A percentile compares a stretch with the other conserved stretches of the same genome.
These are phyloP conservation scores for Apiospora malaysiana DNA, from an alignment of 2,329 filamentous ascomycete species.

Conservation along the genomic window DNA sequence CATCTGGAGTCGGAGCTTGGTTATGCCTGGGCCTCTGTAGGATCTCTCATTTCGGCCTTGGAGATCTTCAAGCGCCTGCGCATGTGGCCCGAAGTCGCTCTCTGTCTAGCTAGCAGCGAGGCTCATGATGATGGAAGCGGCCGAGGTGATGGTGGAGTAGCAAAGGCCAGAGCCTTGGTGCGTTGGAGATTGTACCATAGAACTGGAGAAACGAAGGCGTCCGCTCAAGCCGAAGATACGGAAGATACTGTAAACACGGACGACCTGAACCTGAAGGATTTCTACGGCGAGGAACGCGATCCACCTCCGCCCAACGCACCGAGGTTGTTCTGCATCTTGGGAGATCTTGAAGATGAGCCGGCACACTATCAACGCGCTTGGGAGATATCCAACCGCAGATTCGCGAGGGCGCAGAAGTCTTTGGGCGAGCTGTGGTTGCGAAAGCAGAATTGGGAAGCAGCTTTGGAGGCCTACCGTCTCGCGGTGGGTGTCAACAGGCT, in stretches of 20 bases:
- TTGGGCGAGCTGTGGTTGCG: conserved; percentile 80
- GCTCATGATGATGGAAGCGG: conserved; percentile 63
- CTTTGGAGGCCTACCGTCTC: conserved; percentile 77
- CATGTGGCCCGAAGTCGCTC: conserved; percentile 92
- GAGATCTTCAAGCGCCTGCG: conserved; percentile 95
- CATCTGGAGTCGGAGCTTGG: conserved; percentile 93
- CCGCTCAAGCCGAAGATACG: conserved; percentile 35
- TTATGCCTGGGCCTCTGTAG: conserved; percentile 87
- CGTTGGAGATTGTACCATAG: conserved; percentile 79
- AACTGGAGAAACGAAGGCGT: conserved; percentile 45
- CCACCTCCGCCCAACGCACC: conserved; percentile 83
- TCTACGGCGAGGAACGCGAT: conserved; percentile 67
- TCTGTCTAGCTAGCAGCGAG: conserved; percentile 76
- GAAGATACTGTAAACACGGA: conserved; percentile 56
- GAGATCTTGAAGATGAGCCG: conserved; percentile 81
- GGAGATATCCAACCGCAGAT: conserved; percentile 81
- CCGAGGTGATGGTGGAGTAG: conserved; percentile 67
- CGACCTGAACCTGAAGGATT: conserved; percentile 59
- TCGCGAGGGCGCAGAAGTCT: conserved; percentile 85
- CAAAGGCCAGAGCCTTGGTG: conserved; percentile 79
- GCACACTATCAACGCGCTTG: conserved; percentile 84
- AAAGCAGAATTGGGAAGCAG: conserved; percentile 68
- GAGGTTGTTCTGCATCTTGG: conserved; percentile 89
- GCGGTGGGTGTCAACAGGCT: conserved; percentile 81
- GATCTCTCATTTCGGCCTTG: conserved; percentile 85